Percentiles rank a stretch among this genome's conserved stretches.
Conservation (phyloP, 2,329 filamentous ascomycete genomes). For the Colletotrichum spinosum region DNA sequence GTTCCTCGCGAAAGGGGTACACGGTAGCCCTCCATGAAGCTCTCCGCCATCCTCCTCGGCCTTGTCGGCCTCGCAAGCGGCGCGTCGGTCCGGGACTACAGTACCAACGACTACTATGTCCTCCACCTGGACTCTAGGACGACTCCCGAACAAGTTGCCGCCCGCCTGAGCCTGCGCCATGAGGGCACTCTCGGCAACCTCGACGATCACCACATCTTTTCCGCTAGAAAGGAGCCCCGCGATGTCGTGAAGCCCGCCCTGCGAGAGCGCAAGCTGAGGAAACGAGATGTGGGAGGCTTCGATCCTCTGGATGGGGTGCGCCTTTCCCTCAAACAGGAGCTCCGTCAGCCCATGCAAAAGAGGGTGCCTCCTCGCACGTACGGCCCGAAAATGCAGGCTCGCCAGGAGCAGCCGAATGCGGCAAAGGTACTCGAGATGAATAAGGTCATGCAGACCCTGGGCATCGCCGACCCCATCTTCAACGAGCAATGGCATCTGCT, state of each 20-base stretch:
- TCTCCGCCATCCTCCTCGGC: conserved; percentile 63
- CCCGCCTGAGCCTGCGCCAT: conserved; percentile 79
- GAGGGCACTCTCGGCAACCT: conserved; percentile 86
- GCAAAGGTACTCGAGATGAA: conserved; percentile 68
- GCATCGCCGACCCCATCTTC: conserved; percentile 91
- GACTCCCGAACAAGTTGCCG: conserved; percentile 76
- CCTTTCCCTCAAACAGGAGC: conserved; percentile 80
- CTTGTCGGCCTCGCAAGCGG: conserved; percentile 62
- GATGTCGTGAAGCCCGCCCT: conserved; percentile 70
- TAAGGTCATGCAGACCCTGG: conserved; percentile 72
- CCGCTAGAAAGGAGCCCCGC: conserved; percentile 70
- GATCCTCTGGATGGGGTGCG: conserved; percentile 79
- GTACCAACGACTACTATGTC: conserved; percentile 91
- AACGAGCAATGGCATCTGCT: conserved; percentile 94
- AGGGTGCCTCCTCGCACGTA: conserved; percentile 54
- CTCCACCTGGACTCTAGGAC: conserved; percentile 79
- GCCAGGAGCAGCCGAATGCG: conserved; percentile 43
- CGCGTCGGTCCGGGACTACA: conserved; percentile 75
- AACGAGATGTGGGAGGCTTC: conserved; percentile 62
- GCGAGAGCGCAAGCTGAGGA: conserved; percentile 68
- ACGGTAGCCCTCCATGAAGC: conserved; percentile 57
- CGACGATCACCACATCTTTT: conserved; percentile 86
- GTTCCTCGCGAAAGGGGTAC: conserved; percentile 34
- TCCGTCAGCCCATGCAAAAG: conserved; percentile 65
- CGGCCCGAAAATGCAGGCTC: conserved; percentile 16